These are phyloP conservation scores for Fusarium coicis DNA, from an alignment of 2,329 filamentous ascomycete species.

Conservation along the genomic window DNA sequence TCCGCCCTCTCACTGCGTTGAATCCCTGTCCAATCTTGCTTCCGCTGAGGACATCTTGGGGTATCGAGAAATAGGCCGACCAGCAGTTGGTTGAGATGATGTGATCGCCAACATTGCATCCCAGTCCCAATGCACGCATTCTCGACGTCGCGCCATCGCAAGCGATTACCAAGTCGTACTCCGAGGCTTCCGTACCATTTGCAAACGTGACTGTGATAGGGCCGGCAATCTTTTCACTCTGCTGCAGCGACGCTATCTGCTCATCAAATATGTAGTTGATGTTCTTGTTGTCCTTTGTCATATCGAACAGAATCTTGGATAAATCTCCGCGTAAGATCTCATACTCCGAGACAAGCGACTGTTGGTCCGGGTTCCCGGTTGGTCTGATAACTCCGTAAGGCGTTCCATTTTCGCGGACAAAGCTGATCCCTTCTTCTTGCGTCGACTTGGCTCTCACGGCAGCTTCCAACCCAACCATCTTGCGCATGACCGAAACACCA, in stretches of 20 bases:
- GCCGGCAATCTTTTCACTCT: not conserved
- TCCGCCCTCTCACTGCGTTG: constrained; percentile 52
- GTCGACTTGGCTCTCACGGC: constrained; percentile 4
- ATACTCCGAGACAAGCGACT: constrained; percentile 19
- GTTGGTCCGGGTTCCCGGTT: constrained; percentile 13
- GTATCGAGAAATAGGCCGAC: constrained; percentile 56
- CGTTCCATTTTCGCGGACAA: constrained; percentile 1
- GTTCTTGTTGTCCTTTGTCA: constrained; percentile 11
- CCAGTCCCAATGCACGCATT: constrained; percentile 7
- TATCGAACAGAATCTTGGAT: constrained; percentile 7
- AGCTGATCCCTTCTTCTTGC: constrained; percentile 18
- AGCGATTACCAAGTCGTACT: constrained; percentile 13
- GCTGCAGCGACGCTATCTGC: constrained; percentile 8
- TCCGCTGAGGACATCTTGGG: constrained; percentile 51
- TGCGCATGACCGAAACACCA: constrained; percentile 52
- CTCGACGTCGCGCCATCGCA: constrained; percentile 16
- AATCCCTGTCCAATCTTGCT: constrained; percentile 51
- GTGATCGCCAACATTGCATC: not conserved
- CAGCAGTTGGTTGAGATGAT: constrained; percentile 47
- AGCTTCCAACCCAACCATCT: constrained; percentile 50
- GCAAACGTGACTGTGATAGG: constrained; percentile 9
- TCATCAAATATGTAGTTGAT: constrained; percentile 16
- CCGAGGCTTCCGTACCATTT: constrained; percentile 3
- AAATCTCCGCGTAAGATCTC: constrained; percentile 18
- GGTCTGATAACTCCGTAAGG: constrained; percentile 8